Base-by-base conservation (phyloP, 2,329 filamentous ascomycete genomes). In the Phoma sp. region DNA sequence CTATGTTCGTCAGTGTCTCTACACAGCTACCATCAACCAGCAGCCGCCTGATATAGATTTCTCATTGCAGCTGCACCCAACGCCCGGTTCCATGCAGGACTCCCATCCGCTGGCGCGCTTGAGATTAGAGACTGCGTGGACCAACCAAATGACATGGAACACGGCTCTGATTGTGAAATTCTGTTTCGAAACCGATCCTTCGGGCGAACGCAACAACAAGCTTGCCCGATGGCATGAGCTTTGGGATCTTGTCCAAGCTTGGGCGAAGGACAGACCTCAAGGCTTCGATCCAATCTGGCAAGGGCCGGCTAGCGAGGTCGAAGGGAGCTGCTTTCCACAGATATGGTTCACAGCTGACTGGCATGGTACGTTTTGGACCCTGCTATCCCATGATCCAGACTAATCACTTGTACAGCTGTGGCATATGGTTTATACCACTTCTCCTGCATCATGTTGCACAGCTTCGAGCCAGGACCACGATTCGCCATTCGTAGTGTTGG, bases 91-190 rank as follows among this genome's bases (percentile, higher is more conserved):
- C 1, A 62, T 66, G 58, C 58, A 58, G 11, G 64, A 67, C 40
- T 46, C 60, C 5, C 62, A 71, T 42, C 67, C 67, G 2, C 25
- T 68, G 26, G 65, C 66, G 18, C 64, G 59, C 3, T 36, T 73
- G 37, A 55, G 64, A 25, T 17, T 69, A 25, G 69, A 73, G 33
- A 72, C 68, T 7, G 68, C 68, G 5, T 73, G 68, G 68, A 55
- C 66, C 7, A 73, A 73, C 29, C 65, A 68, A 23, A 72, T 72
- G 62, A 66, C 63, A n/a, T 73, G 68, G 68, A 58, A 69, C 37
- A 66, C 66, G 26, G 69, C 69, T 7, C 49, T 60, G 20, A 57
- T 70, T 18, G 60, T 66, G n/a, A 68, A 73, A 25, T 72, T 64
- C 34, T 69, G 68, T 42, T 73, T 69, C 39, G 66, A 65, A 7